Percentiles rank a stretch among this genome's conserved stretches.
Conservation (phyloP, 805 yeast species). For the Phaffomyces thermotolerans region DNA sequence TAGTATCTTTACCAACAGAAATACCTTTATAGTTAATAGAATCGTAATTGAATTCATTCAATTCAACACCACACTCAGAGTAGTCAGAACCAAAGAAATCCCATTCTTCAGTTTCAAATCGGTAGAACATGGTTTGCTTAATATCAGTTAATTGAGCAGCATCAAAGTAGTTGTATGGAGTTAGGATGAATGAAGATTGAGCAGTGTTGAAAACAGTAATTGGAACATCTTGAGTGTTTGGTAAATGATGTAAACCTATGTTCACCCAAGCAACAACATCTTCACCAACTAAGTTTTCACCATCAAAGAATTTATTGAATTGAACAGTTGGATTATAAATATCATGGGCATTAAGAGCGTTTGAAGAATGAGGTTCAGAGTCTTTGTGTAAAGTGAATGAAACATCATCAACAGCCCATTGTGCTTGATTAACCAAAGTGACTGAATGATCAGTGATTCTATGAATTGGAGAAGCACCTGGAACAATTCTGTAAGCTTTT, state of each 20-base stretch:
- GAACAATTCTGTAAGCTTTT: slow-evolving; percentile 23
- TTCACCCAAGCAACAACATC: slow-evolving; percentile 25
- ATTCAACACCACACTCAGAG: slow-evolving; percentile 12
- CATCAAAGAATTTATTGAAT: slow-evolving; percentile 20
- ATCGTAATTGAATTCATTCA: slow-evolving; percentile 11
- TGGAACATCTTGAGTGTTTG: slow-evolving; percentile 26
- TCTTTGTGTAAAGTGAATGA: slow-evolving; percentile 21
- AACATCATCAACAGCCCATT: slow-evolving; percentile 21
- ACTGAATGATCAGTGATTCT: slow-evolving; percentile 15
- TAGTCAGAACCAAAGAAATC: slow-evolving; percentile 20
- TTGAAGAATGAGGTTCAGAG: slow-evolving; percentile 20
- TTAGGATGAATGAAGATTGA: slow-evolving; percentile 17
- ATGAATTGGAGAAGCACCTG: slow-evolving; percentile 18
- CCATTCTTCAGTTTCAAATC: slow-evolving; percentile 17
- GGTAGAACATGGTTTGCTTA: slow-evolving; percentile 19
- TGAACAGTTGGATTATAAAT: slow-evolving; percentile 19
- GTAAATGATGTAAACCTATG: slow-evolving; percentile 24
- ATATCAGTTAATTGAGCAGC: slow-evolving; percentile 20
- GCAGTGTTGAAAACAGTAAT: slow-evolving; percentile 24
- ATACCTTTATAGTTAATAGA: slow-evolving; percentile 20
- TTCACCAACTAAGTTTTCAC: slow-evolving; percentile 21
- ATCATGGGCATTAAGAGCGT: slow-evolving; percentile 19
- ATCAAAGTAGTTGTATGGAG: slow-evolving; percentile 26
- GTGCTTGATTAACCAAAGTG: slow-evolving; percentile 16
- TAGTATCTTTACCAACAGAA: slow-evolving; percentile 17